A percentile compares a stretch with the other conserved stretches of the same genome.
Conservation (phyloP, 148 eudicot species). For the Rhododendron vialii region DNA sequence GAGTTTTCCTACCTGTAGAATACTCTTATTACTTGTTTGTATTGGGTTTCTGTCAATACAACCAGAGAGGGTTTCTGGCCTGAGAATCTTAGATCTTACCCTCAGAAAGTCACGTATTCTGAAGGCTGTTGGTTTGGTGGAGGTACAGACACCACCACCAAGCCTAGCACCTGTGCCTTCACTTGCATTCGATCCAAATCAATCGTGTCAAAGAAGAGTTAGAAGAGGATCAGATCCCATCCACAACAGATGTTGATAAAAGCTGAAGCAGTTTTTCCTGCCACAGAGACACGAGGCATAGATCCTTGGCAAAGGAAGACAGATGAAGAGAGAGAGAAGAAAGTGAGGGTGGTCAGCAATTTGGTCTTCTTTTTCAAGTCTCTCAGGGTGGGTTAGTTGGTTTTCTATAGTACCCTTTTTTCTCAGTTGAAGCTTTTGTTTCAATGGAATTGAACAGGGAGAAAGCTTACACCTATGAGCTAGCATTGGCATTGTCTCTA, state of each 20-base stretch:
- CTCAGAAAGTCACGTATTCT: constrained; percentile 30
- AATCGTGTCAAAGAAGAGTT: constrained; percentile 60
- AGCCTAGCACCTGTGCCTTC: constrained; percentile 46
- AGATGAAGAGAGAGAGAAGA: constrained; percentile 3
- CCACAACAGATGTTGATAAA: constrained; percentile 56
- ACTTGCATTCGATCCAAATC: constrained; percentile 44
- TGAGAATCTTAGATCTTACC: constrained; percentile 56
- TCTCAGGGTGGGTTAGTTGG: constrained; percentile 15
- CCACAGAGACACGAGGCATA: neutral
- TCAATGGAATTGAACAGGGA: neutral
- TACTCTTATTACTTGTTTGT: constrained; percentile 41
- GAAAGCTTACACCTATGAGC: constrained; percentile 6
- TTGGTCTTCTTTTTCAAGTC: constrained; percentile 15
- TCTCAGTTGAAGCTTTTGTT: constrained; percentile 10
- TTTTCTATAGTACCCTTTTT: constrained; percentile 8
- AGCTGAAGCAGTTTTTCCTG: neutral
- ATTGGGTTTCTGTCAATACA: constrained; percentile 41
- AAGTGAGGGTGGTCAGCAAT: neutral
- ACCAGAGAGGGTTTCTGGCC: constrained; percentile 36
- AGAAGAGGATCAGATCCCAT: constrained; percentile 78
- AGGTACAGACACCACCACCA: constrained; percentile 15
- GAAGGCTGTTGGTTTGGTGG: constrained; percentile 9
- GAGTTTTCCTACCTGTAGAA: constrained; percentile 32
- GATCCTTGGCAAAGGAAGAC: constrained; percentile 7
- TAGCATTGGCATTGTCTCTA: constrained; percentile 6